Percentiles rank a stretch among this genome's conserved stretches.
These are phyloP conservation scores for Ustilago vetiveriae DNA, from an alignment of 1,284 basidiomycete genomes.

Conservation along the genomic window DNA sequence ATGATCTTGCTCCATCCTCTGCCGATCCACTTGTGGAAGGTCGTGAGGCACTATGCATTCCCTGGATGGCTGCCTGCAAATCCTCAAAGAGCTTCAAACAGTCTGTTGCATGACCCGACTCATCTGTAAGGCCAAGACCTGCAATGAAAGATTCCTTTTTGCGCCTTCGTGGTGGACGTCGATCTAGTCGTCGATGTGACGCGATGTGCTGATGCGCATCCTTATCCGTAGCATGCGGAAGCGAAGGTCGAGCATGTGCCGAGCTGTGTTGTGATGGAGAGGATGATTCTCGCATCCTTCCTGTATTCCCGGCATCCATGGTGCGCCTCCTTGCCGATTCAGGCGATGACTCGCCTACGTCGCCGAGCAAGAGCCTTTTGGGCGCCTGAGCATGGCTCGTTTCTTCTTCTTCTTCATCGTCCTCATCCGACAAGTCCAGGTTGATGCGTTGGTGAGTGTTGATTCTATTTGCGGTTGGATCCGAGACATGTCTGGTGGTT, in stretches of 20 bases:
- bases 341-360: slow-evolving; percentile 34
- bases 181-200: slow-evolving; percentile 18
- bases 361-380: slow-evolving; percentile 29
- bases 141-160: slow-evolving; percentile 45
- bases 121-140: slow-evolving; percentile 28
- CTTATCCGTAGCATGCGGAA: not conserved
- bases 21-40: slow-evolving; percentile 8
- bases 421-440: slow-evolving; percentile 22
- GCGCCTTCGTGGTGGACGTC: slow-evolving; percentile 30
- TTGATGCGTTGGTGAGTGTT: slow-evolving; percentile 12
- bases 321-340: slow-evolving; percentile 36
- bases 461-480: slow-evolving; percentile 12
- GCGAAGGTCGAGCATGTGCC: not conserved
- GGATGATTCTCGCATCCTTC: slow-evolving; percentile 18
- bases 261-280: slow-evolving; percentile 13
- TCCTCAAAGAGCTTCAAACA: slow-evolving; percentile 44
- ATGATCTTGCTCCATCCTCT: not conserved
- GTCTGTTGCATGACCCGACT: slow-evolving; percentile 17
- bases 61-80: slow-evolving; percentile 38
- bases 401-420: not conserved
- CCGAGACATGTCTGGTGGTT: slow-evolving; percentile 15
- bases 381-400: not conserved
- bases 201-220: slow-evolving; percentile 7
- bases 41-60: slow-evolving; percentile 17
- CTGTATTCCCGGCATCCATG: slow-evolving; percentile 40